Base-by-base conservation (phyloP, 495 filamentous ascomycete genomes). In the Podospora anserina region DNA sequence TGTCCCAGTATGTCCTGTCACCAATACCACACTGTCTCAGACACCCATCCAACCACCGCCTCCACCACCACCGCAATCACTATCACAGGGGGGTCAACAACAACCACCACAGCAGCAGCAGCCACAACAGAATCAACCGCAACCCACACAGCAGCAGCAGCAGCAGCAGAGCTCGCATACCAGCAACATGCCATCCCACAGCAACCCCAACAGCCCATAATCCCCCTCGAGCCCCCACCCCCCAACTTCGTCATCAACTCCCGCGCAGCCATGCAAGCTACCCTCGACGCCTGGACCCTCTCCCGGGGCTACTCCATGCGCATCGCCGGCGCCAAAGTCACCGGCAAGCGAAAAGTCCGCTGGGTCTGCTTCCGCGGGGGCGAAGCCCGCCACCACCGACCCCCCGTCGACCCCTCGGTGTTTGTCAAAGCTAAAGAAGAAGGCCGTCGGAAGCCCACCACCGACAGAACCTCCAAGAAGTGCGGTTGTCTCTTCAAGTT, bases 271-370 rank as follows among this genome's bases (percentile, higher is more conserved):
- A 79, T 79, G 77, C 77, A 79, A 61, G 77, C 77, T 7, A 75
- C 77, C 67, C 77, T 79, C 4, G 77, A 79, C 70, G 57, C 61
- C 44, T 79, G 71, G 71, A 79, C 77, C 26, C 69, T 79, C 19
- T 76, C 77, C n/a, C 74, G 77, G 18, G 77, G 77, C 58, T 79
- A 79, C 72, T 78, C 76, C 76, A 79, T 79, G 77, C 77, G 77
- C 68, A 79, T 79, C 67, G 76, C 76, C 65, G 77, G 77, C 56
- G 76, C 77, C 56, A 78, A 78, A 61, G 75, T 77, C 9, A 74
- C 75, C 30, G 77, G 77, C 68, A 74, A 76, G 59, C 73, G 70
- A 57, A 79, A 79, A 55, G 76, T 79, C 65, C 77, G 77, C 19
- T 78, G 76, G 74, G 76, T 79, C 39, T 79, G 77, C 60, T 79